Base-by-base conservation (phyloP, 129 eudicot species). In the Chrysanthemum makinoi region DNA sequence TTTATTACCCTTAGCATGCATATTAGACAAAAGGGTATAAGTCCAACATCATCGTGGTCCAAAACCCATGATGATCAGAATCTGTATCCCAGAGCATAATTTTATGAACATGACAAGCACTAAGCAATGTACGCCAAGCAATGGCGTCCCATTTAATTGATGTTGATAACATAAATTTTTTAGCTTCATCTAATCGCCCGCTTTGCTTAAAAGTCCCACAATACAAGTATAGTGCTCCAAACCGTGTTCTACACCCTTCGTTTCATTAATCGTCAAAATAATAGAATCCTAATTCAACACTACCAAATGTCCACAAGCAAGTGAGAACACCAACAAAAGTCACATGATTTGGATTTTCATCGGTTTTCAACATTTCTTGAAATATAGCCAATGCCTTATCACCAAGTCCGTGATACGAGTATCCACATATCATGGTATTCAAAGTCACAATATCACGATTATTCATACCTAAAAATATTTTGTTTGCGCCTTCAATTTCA, bases 211-310 rank as follows among this genome's bases (percentile, higher is more conserved):
- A n/a, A 88, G 86, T 65, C 86, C 87, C 20, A 88, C 77, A 35
- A 88, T 79, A 66, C 91, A 88, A 7, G 88, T 85, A 62, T 88
- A 81, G 66, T 85, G 95, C 85, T 85, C 95, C 72, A 88, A 74
- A 57, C 82, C n/a, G 8, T 88, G 90, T 65, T 85, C 66, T 11
- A 88, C 59, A 5, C 85, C 85, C 64, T 64, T 72, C 13, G 80
- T 19, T 69, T 75, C 88, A 75, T 88, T 62, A 78, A 70, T 81
- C 61, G 10, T 83, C 33, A 48, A 88, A 78, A 69, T 79, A 88
- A 74, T 83, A 74, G 68, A 85, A 83, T n/a, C 90, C 95, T 79
- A 80, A 81, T 57, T 85, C 83, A 8, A 83, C 88, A n/a, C n/a
- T n/a, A n/a, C 95, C 76, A 82, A 65, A 75, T 85, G 83, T 63